These are phyloP conservation scores for Pythium dissotocum DNA, from an alignment of 352 stramenopile genomes.

Conservation along the genomic window DNA sequence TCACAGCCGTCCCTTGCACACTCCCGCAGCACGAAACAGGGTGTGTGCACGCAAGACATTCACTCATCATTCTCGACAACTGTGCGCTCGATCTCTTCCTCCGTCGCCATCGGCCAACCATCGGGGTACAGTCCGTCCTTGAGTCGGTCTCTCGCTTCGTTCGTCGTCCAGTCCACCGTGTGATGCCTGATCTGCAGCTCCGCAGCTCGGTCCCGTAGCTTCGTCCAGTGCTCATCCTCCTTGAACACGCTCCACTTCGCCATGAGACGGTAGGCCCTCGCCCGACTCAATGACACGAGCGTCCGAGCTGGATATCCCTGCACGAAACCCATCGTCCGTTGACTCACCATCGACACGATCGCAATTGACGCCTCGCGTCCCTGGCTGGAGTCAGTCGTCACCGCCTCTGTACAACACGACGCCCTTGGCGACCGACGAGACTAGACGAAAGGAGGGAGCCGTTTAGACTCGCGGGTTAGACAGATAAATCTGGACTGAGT, in stretches of 20 bases:
- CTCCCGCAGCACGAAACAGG: neutral
- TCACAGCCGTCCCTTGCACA: neutral
- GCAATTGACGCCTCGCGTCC: neutral
- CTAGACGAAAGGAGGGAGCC: too few species aligned
- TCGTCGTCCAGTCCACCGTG: neutral
- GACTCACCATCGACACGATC: constrained; percentile 15
- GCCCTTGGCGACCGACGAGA: too few species aligned
- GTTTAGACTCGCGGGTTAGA: too few species aligned
- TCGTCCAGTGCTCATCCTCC: neutral
- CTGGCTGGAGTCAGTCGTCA: constrained; percentile 7
- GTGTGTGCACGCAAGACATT: neutral
- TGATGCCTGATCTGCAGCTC: neutral
- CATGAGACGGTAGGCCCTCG: constrained; percentile 7
- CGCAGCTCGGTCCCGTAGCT: neutral
- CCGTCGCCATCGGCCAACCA: neutral
- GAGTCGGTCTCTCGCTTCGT: neutral
- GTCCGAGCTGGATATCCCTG: neutral
- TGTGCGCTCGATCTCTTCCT: neutral
- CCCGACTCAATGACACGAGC: constrained; percentile 12
- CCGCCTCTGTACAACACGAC: neutral
- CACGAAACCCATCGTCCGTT: neutral
- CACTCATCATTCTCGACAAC: neutral
- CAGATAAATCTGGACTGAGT: too few species aligned
- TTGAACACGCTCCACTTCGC: neutral
- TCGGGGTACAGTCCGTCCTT: neutral